Evolutionary conservation across 352 stramenopile species (phyloP).

Genomic region (Globisporangium iwayamae): DNA sequence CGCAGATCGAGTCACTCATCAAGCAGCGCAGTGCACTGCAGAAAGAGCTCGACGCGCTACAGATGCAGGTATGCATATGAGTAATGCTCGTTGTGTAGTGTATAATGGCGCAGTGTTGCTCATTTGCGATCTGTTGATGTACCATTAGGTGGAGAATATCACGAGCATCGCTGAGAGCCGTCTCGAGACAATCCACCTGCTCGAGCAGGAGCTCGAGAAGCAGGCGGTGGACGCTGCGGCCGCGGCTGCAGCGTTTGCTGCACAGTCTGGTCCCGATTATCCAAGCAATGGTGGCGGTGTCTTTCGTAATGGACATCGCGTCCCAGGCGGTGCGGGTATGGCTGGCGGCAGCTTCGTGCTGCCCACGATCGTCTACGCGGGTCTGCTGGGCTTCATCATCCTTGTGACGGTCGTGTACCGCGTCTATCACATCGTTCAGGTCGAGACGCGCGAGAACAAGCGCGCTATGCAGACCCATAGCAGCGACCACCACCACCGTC

Average conservation of each 20-base stretch:
- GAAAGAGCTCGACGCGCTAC: slow-evolving; percentile 40
- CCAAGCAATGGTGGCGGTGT: neutral
- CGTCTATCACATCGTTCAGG: slow-evolving; percentile 46
- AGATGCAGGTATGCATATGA: slow-evolving; percentile 32
- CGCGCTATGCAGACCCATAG: slow-evolving; percentile 6
- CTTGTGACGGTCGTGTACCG: slow-evolving; percentile 45
- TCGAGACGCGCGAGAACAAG: slow-evolving; percentile 34
- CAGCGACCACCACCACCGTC: neutral
- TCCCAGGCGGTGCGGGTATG: neutral
- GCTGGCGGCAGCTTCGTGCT: slow-evolving; percentile 28
- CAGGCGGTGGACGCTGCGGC: slow-evolving; percentile 50
- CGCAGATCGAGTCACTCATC: slow-evolving; percentile 66
- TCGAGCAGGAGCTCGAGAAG: slow-evolving; percentile 67
- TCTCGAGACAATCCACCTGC: slow-evolving; percentile 64
- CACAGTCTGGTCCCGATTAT: slow-evolving; percentile 9
- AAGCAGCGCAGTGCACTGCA: slow-evolving; percentile 55
- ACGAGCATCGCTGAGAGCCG: slow-evolving; percentile 63
- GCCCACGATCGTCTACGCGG: slow-evolving; percentile 51
- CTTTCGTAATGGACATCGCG: slow-evolving; percentile 6
- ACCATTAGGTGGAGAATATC: slow-evolving; percentile 53
- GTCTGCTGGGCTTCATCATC: slow-evolving; percentile 40
- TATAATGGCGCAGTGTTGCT: neutral
- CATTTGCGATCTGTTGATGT: neutral
- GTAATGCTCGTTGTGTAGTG: neutral
- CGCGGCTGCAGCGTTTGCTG: slow-evolving; percentile 18